These are phyloP conservation scores for Saussurea involucrata DNA, from an alignment of 129 eudicot species.

Conservation along the genomic window DNA sequence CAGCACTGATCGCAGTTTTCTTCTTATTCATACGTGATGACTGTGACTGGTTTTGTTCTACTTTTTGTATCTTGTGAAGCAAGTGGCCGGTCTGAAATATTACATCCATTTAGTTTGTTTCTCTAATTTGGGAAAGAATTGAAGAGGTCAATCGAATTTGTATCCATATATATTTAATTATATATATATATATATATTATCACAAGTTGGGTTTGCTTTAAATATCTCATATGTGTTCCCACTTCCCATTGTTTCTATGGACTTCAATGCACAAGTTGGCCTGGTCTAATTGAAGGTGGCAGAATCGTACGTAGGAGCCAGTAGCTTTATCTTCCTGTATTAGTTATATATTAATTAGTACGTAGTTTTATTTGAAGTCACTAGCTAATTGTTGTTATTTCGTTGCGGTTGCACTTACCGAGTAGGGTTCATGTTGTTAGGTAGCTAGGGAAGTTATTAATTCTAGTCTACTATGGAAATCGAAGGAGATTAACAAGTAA, in stretches of 20 bases:
- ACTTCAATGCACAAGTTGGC: background rate
- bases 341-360: too few relatives aligned
- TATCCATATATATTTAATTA: background rate
- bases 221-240: background rate
- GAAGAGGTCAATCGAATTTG: background rate
- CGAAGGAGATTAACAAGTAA: too few relatives aligned
- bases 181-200: too few relatives aligned
- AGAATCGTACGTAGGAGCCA: background rate
- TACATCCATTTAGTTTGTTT: background rate
- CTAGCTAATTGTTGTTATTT: too few relatives aligned
- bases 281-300: background rate
- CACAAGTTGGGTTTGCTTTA: background rate
- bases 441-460: too few relatives aligned
- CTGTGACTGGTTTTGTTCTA: background rate
- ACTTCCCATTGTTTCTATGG: background rate
- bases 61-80: slow-evolving; percentile 1
- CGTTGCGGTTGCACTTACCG: too few relatives aligned
- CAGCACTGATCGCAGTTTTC: background rate
- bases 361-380: too few relatives aligned
- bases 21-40: slow-evolving; percentile 8
- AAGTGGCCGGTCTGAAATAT: background rate
- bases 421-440: too few relatives aligned
- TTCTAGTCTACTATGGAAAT: too few relatives aligned
- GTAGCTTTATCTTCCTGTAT: too few relatives aligned
- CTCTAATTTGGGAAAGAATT: background rate